phyloP scores from a whole-genome alignment of 306 rosid genomes.

The Acacia melanoxylon region DNA sequence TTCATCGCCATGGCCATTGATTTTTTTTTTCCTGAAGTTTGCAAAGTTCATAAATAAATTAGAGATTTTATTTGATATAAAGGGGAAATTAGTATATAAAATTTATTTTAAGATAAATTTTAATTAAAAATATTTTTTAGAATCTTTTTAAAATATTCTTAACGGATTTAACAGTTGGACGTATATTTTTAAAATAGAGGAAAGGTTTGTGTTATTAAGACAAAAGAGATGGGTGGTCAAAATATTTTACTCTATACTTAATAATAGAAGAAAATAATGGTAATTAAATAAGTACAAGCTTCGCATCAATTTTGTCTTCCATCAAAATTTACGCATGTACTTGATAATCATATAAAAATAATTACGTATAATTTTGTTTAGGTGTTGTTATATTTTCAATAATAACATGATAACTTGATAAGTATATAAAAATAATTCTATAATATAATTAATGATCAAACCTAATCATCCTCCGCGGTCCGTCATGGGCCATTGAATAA shows the following conservation, averaged over 20 bases:
- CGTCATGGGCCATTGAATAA: background rate
- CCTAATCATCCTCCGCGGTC: background rate
- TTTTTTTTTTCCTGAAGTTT: too few species aligned
- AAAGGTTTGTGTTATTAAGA: too few species aligned
- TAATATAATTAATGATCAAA: background rate
- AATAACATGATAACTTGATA: background rate
- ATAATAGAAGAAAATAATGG: constrained; percentile 11
- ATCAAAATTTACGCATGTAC: background rate
- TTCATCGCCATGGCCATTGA: too few species aligned
- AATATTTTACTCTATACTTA: background rate
- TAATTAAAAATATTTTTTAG: too few species aligned
- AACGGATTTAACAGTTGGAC: too few species aligned
- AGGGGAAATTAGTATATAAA: too few species aligned
- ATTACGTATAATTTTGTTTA: background rate
- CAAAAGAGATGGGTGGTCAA: too few species aligned
- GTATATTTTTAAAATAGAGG: too few species aligned
- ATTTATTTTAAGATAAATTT: too few species aligned
- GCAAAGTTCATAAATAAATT: too few species aligned
- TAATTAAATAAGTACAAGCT: constrained; percentile 22
- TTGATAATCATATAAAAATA: background rate
- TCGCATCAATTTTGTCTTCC: background rate
- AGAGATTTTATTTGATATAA: too few species aligned
- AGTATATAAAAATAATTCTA: background rate
- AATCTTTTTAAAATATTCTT: too few species aligned
- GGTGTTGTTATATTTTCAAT: background rate